Evolutionary conservation across 257 asterid genomes (phyloP), one percentile per base, ranked within the genome.

Genomic region (Petrea volubilis): DNA sequence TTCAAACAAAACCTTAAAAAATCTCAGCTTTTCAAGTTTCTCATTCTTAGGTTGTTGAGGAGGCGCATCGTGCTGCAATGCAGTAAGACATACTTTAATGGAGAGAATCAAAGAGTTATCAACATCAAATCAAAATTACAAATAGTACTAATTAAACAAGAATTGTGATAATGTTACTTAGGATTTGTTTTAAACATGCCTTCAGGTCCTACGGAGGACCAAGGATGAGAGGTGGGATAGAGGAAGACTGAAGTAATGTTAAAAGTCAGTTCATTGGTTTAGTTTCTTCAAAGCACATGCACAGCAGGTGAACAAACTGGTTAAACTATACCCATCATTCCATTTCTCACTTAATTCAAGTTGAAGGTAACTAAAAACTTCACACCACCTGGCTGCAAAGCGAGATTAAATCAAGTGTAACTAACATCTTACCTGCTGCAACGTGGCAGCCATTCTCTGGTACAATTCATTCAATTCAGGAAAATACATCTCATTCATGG

Each of bases 41-140:
- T 90, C 98, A 60, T 80, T 90, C 74, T 84, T 83, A 11, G 93
- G 89, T 70, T 81, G 96, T 76, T 86, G 99, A 68, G 97, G 91
- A 80, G 80, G 81, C 65, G 90, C 70, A 78, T 88, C 97, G 60
- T 86, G 93, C 97, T 95, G 94, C 81, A 87, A 79, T 63, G 36
- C 64, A 70, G 64, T 44, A 60, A 69, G 49, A 49, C 55, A 68
- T 31, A 10, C 36, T 57, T 51, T 23, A 50, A 60, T 36, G 83
- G 74, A 9, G 21, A 59, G 25, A 57, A 52, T 18, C 41, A 78
- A 59, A 56, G 72, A 31, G 7, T 31, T 31, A 31, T 31, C 38
- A 31, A 44, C 20, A 44, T 14, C 20, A 41, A 44, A 10, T 15
- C 2, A 44, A 44, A 0, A n/a, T 4, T 4, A 10, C 5, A 44